These are phyloP conservation scores for Backusella mclennaniae DNA, from an alignment of 192 early-diverging fungal genomes.

Conservation along the genomic window DNA sequence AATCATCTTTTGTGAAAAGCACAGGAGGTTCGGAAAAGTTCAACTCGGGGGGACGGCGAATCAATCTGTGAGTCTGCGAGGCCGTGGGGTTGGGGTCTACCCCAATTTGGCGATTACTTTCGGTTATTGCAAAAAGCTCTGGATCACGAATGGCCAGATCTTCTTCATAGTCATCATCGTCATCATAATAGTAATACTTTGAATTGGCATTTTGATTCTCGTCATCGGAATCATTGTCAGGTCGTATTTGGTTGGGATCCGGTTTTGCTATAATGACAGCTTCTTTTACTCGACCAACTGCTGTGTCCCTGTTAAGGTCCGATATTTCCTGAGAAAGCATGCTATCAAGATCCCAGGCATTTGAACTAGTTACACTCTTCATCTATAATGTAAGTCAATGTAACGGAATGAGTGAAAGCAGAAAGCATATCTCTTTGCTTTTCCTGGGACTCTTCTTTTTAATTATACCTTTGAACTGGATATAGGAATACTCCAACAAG, in stretches of 20 bases:
- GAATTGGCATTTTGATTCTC: not conserved
- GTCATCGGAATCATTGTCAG: conserved; percentile 22
- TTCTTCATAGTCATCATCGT: conserved; percentile 22
- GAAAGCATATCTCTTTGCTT: not conserved
- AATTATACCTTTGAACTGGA: not conserved
- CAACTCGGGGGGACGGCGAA: conserved; percentile 8
- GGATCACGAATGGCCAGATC: conserved; percentile 31
- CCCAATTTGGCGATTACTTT: conserved; percentile 33
- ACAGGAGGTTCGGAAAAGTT: conserved; percentile 16
- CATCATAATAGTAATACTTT: conserved; percentile 13
- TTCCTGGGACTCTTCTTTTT: not conserved
- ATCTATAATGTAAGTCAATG: not conserved
- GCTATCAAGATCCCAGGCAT: conserved; percentile 14
- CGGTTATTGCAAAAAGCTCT: conserved; percentile 33
- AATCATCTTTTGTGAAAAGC: conserved; percentile 6
- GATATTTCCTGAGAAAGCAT: conserved; percentile 28
- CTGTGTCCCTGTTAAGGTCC: conserved; percentile 31
- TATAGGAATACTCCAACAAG: not conserved
- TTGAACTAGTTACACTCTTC: not conserved
- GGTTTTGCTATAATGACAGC: conserved; percentile 32
- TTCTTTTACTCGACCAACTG: conserved; percentile 29
- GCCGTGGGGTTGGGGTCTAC: conserved; percentile 8
- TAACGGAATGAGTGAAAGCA: not conserved
- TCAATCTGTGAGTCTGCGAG: conserved; percentile 1
- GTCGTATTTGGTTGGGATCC: conserved; percentile 26